Evolutionary conservation across 768 basidiomycete genomes (phyloP).

Genomic region (Cystofilobasidium bisporidii): DNA sequence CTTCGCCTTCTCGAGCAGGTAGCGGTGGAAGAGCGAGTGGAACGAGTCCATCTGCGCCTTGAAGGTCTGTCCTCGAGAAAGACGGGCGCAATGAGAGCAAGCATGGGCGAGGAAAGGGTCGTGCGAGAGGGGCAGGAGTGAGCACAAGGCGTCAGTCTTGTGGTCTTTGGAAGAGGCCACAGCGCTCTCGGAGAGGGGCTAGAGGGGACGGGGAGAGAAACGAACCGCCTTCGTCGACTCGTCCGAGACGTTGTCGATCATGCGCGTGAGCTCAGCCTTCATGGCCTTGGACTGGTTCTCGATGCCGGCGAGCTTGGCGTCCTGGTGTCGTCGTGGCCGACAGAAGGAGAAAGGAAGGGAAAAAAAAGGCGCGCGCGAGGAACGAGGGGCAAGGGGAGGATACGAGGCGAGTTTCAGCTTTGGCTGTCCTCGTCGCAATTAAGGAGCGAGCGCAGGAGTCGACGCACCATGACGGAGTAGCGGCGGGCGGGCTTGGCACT

Average conservation of each 20-base stretch:
- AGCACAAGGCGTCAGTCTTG: neutral
- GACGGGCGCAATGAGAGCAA: neutral
- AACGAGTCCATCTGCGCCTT: slow-evolving; percentile 94
- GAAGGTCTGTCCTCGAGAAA: slow-evolving; percentile 53
- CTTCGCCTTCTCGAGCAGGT: slow-evolving; percentile 78
- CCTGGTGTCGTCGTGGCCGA: too few relatives aligned
- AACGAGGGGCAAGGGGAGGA: neutral
- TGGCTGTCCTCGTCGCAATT: neutral
- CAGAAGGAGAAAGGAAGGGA: neutral
- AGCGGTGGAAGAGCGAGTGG: slow-evolving; percentile 91
- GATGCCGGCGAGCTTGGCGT: slow-evolving; percentile 96
- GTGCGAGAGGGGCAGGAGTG: neutral
- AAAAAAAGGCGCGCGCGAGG: neutral
- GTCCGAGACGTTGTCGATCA: slow-evolving; percentile 78
- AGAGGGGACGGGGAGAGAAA: too few relatives aligned
- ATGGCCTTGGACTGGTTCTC: slow-evolving; percentile 89
- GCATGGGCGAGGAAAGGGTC: neutral
- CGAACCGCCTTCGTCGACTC: slow-evolving; percentile 67
- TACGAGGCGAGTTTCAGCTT: neutral
- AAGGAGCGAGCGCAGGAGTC: slow-evolving; percentile 1
- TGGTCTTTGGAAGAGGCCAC: neutral
- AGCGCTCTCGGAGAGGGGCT: too few relatives aligned
- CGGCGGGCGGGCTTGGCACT: slow-evolving; percentile 33
- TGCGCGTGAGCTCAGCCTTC: slow-evolving; percentile 93
- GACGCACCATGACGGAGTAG: slow-evolving; percentile 36